A percentile compares a stretch with the other conserved stretches of the same genome.
Conservation (phyloP, 208 protist species). For the Trypanosoma mega region DNA sequence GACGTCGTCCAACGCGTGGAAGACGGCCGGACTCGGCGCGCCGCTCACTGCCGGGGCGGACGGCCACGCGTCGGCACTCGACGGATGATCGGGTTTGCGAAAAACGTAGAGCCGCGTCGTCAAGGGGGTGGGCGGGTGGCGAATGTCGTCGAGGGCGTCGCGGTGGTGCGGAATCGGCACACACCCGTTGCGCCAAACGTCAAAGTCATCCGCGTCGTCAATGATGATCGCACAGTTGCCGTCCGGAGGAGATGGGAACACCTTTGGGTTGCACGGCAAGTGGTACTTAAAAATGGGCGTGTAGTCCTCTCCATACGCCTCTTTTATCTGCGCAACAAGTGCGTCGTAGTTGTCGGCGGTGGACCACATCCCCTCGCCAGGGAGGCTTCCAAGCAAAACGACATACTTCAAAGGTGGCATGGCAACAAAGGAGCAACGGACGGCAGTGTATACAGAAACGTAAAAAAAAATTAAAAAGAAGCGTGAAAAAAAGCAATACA, state of each 20-base stretch:
- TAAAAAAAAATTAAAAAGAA: no score
- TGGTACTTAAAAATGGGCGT: constrained; percentile 46
- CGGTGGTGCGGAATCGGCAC: constrained; percentile 18
- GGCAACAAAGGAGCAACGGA: background rate
- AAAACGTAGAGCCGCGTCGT: constrained; percentile 31
- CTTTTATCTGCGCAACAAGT: constrained; percentile 25
- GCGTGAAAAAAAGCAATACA: no score
- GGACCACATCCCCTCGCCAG: constrained; percentile 38
- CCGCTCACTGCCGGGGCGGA: background rate
- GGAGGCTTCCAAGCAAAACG: constrained; percentile 25
- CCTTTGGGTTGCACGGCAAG: constrained; percentile 26
- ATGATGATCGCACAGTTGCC: constrained; percentile 37
- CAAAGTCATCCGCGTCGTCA: constrained; percentile 43
- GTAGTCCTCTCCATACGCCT: constrained; percentile 33
- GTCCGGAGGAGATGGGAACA: constrained; percentile 17
- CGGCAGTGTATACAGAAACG: no score
- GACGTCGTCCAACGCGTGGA: constrained; percentile 31
- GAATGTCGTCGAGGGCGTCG: constrained; percentile 26
- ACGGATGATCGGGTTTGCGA: constrained; percentile 18
- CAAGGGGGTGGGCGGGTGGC: constrained; percentile 23
- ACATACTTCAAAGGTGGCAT: constrained; percentile 22
- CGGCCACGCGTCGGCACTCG: background rate
- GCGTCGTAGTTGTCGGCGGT: constrained; percentile 26
- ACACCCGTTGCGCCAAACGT: constrained; percentile 38
- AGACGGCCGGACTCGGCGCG: constrained; percentile 24